Base-by-base conservation (phyloP, 129 eudicot species). In the Escallonia herrerae region DNA sequence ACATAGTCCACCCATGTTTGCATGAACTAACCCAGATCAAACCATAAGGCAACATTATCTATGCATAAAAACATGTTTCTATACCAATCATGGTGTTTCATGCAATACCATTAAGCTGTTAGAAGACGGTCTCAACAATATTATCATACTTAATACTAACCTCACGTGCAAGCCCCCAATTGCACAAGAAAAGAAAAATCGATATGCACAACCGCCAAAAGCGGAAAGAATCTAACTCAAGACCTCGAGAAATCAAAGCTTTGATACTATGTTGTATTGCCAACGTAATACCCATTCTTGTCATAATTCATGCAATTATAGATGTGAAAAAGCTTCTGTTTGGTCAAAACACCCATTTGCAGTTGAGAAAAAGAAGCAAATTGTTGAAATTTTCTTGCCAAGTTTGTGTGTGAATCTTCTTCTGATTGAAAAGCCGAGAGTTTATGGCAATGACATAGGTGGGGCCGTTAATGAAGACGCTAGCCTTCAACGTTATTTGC, bases 401-500 rank as follows among this genome's bases (percentile, higher is more conserved):
- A 45, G 49, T 45, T 45, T 45, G 49, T 45, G 49, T 5, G 6
- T 5, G 49, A 51, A 8, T 6, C 11, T 51, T 51, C 12, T 51
- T n/a, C 56, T 3, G 0, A 51, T 51, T 51, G 12, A 51, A 1
- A 6, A 3, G n/a, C 13, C 2, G 3, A 37, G n/a, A 8, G 3
- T 12, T 58, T 7, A 58, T 37, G 15, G 6, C 33, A 12, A 6
- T 60, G 44, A 8, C 3, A 61, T 54, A 80, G 79, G 85, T 72
- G 42, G 74, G 67, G 75, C 70, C 82, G 38, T 3, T 64, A 4
- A 80, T 80, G 40, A 76, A 72, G 70, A 72, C 68, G 37, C 65
- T 80, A 65, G 76, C 81, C 39, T 80, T 80, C 62, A 76, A 80
- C 44, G 47, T 80, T 14, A 80, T 80, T 45, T 80, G 81, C 40